These are phyloP conservation scores for Teratosphaeria epicoccoides DNA, from an alignment of 2,329 filamentous ascomycete genomes.

Conservation along the genomic window DNA sequence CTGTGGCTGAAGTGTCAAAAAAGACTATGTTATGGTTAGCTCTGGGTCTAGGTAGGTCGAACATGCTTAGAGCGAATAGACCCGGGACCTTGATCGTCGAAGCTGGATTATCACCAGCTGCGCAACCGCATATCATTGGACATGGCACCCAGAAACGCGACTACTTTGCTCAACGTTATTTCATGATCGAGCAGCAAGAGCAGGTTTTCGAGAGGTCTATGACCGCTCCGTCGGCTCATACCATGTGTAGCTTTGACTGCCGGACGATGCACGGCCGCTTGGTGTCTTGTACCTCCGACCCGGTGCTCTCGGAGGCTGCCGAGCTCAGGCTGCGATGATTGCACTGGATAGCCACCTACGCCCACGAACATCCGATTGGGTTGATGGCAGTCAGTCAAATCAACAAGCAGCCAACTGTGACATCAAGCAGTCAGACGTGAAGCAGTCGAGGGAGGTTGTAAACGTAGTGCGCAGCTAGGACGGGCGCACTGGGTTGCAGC, in stretches of 20 bases:
- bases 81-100: too few species aligned
- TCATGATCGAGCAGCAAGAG: constrained; percentile 42
- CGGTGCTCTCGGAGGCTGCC: constrained; percentile 48
- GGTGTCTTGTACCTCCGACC: constrained; percentile 50
- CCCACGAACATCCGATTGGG: constrained; percentile 54
- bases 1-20: too few species aligned
- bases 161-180: constrained; percentile 54
- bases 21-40: too few species aligned
- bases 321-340: constrained; percentile 52
- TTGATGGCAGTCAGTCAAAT: constrained; percentile 40
- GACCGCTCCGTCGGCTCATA: constrained; percentile 39
- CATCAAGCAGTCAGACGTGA: too few species aligned
- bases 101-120: constrained; percentile 46
- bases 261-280: constrained; percentile 40
- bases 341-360: too few species aligned
- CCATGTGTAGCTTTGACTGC: constrained; percentile 46
- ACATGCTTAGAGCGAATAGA: too few species aligned
- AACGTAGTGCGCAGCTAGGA: too few species aligned
- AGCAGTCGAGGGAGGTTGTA: too few species aligned
- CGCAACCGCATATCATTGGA: constrained; percentile 44
- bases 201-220: constrained; percentile 50
- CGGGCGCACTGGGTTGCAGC: too few species aligned
- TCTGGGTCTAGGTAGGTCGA: too few species aligned
- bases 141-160: constrained; percentile 50
- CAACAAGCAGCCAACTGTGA: too few species aligned